Percentiles rank a stretch among this genome's conserved stretches.
These are phyloP conservation scores for Gentiana macrophylla DNA, from an alignment of 257 asterid species.

Conservation along the genomic window DNA sequence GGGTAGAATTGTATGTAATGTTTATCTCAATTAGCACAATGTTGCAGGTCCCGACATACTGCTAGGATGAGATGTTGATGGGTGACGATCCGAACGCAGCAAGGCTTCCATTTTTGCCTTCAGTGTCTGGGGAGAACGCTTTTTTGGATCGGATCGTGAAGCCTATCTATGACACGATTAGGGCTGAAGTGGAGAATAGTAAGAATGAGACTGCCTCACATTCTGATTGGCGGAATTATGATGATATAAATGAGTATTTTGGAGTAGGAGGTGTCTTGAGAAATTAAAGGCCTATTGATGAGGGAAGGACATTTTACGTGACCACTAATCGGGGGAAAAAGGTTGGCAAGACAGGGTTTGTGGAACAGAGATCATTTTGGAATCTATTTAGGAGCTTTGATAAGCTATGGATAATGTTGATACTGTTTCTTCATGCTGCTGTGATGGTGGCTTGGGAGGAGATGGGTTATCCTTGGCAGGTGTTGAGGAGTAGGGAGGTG, in stretches of 20 bases:
- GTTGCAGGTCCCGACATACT: too few species aligned
- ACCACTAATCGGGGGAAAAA: slow-evolving; percentile 69
- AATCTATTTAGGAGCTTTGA: slow-evolving; percentile 88
- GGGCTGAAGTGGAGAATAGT: slow-evolving; percentile 77
- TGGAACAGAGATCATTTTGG: slow-evolving; percentile 95
- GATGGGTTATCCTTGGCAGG: too few species aligned
- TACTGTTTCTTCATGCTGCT: slow-evolving; percentile 79
- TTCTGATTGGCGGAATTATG: slow-evolving; percentile 95
- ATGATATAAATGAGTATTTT: slow-evolving; percentile 93
- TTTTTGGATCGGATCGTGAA: slow-evolving; percentile 53
- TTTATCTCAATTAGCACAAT: too few species aligned
- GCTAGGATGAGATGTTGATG: too few species aligned
- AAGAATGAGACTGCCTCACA: slow-evolving; percentile 92
- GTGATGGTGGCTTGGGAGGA: slow-evolving; percentile 83
- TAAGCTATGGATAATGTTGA: slow-evolving; percentile 88
- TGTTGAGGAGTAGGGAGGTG: too few species aligned
- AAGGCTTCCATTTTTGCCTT: slow-evolving; percentile 76
- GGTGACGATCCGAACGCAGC: slow-evolving; percentile 97
- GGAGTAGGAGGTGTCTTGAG: slow-evolving; percentile 92
- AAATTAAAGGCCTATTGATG: slow-evolving; percentile 94
- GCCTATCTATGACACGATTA: slow-evolving; percentile 78
- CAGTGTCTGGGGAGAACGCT: slow-evolving; percentile 80
- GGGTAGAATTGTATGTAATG: too few species aligned
- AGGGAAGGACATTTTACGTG: slow-evolving; percentile 74
- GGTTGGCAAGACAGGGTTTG: slow-evolving; percentile 97